Evolutionary conservation across 2,329 filamentous ascomycete genomes (phyloP).

Genomic region (Scedosporium aurantiacum): DNA sequence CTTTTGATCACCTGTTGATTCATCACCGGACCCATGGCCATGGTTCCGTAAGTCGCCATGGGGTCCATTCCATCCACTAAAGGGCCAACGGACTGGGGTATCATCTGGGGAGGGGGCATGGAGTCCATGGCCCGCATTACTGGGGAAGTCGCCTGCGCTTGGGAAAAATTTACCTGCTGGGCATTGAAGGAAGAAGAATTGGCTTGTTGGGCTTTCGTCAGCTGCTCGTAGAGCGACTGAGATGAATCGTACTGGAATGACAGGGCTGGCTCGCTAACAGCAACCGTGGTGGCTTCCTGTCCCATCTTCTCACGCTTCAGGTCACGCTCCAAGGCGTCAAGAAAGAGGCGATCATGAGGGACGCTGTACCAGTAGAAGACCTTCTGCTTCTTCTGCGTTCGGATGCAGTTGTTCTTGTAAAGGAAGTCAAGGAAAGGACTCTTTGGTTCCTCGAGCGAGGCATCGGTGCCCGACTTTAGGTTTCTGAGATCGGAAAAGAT

Average conservation of each 20-base stretch:
- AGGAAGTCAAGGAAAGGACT: constrained; percentile 96
- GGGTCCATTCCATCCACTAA: constrained; percentile 56
- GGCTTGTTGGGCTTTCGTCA: constrained; percentile 97
- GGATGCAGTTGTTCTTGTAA: constrained; percentile 99
- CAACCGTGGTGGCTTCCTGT: constrained; percentile 93
- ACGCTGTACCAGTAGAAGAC: constrained; percentile 99
- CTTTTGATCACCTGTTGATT: constrained; percentile 73
- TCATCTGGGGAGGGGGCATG: constrained; percentile 86
- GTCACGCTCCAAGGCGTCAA: constrained; percentile 93
- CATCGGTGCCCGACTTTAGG: constrained; percentile 95
- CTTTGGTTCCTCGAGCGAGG: constrained; percentile 96
- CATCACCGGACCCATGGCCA: constrained; percentile 58
- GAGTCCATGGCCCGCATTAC: constrained; percentile 84
- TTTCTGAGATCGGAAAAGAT: constrained; percentile 99
- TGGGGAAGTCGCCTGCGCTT: constrained; percentile 76
- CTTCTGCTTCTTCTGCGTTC: constrained; percentile 99
- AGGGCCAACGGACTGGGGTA: constrained; percentile 47
- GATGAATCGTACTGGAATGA: constrained; percentile 99
- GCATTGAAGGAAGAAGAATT: constrained; percentile 95
- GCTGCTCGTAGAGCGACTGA: constrained; percentile 96
- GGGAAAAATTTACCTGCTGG: constrained; percentile 54
- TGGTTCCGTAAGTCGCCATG: constrained; percentile 58
- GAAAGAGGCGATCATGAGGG: constrained; percentile 90
- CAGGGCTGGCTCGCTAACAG: constrained; percentile 90
- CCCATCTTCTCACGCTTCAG: constrained; percentile 99